These are phyloP conservation scores for Creolimax fragrantissima DNA, from an alignment of 78 protist species.

Conservation along the genomic window DNA sequence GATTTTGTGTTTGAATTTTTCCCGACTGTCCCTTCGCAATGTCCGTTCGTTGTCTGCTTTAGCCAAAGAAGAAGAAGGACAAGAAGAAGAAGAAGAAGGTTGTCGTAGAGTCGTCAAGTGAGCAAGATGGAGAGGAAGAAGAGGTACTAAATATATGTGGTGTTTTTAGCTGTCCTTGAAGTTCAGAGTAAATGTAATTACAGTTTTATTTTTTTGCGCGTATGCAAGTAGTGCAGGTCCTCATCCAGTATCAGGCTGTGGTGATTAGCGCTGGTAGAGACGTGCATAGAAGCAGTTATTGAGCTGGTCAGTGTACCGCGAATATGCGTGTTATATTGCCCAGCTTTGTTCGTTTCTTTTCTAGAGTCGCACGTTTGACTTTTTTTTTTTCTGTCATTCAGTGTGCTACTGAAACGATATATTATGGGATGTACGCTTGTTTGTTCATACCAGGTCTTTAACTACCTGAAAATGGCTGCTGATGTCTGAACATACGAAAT, in stretches of 20 bases:
- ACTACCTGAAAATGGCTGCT: no score
- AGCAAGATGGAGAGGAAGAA: not conserved
- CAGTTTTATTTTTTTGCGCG: not conserved
- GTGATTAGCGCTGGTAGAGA: not conserved
- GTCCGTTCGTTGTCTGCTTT: not conserved
- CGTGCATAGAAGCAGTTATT: not conserved
- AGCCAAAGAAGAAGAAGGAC: not conserved
- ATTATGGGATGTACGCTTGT: no score
- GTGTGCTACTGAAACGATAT: not conserved
- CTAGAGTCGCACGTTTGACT: not conserved
- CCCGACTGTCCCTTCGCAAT: no score
- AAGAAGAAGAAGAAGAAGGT: not conserved
- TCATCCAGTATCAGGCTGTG: not conserved
- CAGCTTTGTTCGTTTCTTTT: not conserved
- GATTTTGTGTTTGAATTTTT: no score
- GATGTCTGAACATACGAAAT: no score
- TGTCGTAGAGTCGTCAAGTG: not conserved
- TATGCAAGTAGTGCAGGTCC: not conserved
- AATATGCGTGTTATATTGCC: no score
- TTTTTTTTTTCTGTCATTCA: not conserved
- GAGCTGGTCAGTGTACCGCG: no score
- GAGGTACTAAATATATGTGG: not conserved
- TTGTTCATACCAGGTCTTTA: no score
- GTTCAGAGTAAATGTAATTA: not conserved
- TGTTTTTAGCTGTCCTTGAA: not conserved